Evolutionary conservation across 768 basidiomycete genomes (phyloP).

Genomic region (Nidularia pulvinata): DNA sequence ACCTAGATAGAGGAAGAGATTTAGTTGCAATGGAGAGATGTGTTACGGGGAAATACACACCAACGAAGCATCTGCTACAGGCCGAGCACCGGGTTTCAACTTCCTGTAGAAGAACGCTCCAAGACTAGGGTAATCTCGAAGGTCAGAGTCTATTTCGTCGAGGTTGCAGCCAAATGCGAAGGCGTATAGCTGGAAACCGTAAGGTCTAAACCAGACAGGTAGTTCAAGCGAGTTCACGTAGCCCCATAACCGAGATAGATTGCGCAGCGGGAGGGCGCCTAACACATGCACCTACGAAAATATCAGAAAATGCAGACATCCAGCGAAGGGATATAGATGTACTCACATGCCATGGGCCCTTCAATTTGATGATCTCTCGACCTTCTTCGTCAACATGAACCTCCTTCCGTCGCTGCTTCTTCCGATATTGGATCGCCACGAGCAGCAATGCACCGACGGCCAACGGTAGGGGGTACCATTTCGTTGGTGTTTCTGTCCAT

Average conservation of each 20-base stretch:
- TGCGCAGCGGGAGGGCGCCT: constrained; percentile 91
- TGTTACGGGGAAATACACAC: constrained; percentile 35
- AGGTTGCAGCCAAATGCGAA: constrained; percentile 93
- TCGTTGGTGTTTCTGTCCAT: constrained; percentile 87
- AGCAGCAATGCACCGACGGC: constrained; percentile 91
- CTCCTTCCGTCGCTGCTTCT: constrained; percentile 57
- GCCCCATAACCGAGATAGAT: constrained; percentile 97
- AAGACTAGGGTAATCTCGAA: constrained; percentile 80
- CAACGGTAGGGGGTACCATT: constrained; percentile 94
- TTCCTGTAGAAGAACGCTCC: constrained; percentile 96
- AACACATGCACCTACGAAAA: constrained; percentile 84
- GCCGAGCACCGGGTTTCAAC: constrained; percentile 79
- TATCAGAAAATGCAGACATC: background rate
- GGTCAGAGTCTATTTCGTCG: constrained; percentile 84
- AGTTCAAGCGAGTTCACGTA: constrained; percentile 93
- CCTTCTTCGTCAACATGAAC: constrained; percentile 85
- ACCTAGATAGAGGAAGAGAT: constrained; percentile 43
- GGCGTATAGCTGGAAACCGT: constrained; percentile 85
- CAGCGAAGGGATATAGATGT: background rate
- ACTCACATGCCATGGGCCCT: constrained; percentile 92
- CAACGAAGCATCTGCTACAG: constrained; percentile 73
- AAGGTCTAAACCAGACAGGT: constrained; percentile 94
- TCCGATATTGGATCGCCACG: constrained; percentile 74
- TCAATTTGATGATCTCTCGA: constrained; percentile 74
- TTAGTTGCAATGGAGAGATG: background rate